Evolutionary conservation across 352 stramenopile species (phyloP), one percentile per base, ranked within the genome.

Genomic region (Globisporangium canariense): DNA sequence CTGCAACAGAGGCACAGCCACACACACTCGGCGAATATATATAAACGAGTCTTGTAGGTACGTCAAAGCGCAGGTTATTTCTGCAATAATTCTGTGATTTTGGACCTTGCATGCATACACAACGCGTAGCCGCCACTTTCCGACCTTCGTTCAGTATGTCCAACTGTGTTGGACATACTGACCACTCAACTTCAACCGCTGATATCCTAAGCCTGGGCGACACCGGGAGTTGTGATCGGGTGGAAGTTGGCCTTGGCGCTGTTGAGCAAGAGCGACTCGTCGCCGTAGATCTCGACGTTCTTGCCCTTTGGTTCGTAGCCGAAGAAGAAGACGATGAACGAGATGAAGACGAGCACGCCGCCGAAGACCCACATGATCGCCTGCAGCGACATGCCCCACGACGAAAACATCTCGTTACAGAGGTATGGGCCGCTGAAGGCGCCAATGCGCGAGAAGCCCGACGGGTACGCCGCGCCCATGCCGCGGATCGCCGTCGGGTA

Each of bases 321-420:
- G 54, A 91, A 89, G 41, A 82, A 36, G 3, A 87, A 53, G 43
- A 88, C 74, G 32, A 84, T 70, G 22, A 66, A 51, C 14, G 75
- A 74, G n/a, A 89, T 69, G 13, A 89, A 65, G 50, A 89, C 64
- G n/a, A 91, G 62, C 28, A 89, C 67, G 40, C 76, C 80, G 20
- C 78, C 83, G 34, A 87, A 90, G 40, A 90, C 55, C 78, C 81
- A 90, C 76, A 89, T 86, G 66, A 92, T 89, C 14, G 62, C 71
- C 49, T 84, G 50, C n/a, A 88, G 68, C 38, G 79, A 83, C 40
- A 88, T 64, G 22, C 74, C 75, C 81, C 81, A 90, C 32, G 69
- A 60, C 11, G 56, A 53, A 53, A 90, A 77, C 81, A 92, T 89
- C 67, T 78, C 75, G 32, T 62, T 66, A 50, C 78, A 84, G 14